Percentiles rank a stretch among this genome's conserved stretches.
phyloP scores from a whole-genome alignment of 495 filamentous ascomycete species.

The Penicillium pancosmium region DNA sequence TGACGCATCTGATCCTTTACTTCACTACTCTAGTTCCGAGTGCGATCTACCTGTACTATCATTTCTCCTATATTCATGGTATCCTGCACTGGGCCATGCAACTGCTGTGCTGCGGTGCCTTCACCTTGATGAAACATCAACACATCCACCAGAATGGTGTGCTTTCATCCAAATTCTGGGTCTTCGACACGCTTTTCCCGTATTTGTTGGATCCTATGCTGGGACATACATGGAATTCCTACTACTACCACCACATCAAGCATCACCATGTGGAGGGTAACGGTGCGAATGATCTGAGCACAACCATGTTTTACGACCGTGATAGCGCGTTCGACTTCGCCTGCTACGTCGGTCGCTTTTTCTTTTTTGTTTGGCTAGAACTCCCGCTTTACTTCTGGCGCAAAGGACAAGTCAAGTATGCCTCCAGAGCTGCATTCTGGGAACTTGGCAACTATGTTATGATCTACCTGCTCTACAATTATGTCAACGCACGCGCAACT shows the following conservation, averaged over 20 bases:
- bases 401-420: constrained; percentile 54
- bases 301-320: constrained; percentile 75
- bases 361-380: constrained; percentile 72
- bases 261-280: constrained; percentile 84
- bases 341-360: constrained; percentile 71
- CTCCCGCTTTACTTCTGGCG: constrained; percentile 71
- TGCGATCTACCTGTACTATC: constrained; percentile 62
- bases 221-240: constrained; percentile 83
- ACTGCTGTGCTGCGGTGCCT: constrained; percentile 66
- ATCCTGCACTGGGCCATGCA: constrained; percentile 64
- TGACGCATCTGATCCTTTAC: constrained; percentile 76
- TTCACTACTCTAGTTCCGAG: constrained; percentile 67
- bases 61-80: constrained; percentile 68
- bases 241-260: constrained; percentile 85
- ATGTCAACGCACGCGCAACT: constrained; percentile 53
- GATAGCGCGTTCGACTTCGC: constrained; percentile 65
- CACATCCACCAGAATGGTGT: constrained; percentile 80
- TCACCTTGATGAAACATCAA: constrained; percentile 81
- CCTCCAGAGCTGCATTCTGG: constrained; percentile 54
- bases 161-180: constrained; percentile 48
- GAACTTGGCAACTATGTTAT: constrained; percentile 56
- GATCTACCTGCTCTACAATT: constrained; percentile 50
- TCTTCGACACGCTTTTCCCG: constrained; percentile 66
- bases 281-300: constrained; percentile 73
- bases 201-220: constrained; percentile 75